Evolutionary conservation across 805 yeast genomes (phyloP).

Genomic region (Tetrapisispora phaffii): DNA sequence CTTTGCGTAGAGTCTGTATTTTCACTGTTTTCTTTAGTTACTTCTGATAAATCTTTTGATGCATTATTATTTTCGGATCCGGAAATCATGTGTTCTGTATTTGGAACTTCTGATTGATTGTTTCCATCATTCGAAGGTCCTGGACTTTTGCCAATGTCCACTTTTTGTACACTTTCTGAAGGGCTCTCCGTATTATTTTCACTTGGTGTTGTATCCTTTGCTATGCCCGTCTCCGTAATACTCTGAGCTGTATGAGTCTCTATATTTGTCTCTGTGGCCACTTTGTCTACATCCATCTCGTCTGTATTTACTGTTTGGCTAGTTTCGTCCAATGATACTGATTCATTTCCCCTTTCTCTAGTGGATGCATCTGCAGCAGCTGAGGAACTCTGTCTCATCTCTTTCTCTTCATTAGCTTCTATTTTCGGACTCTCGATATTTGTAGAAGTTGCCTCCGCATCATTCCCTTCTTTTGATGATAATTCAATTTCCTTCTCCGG

Average conservation of each 20-base stretch:
- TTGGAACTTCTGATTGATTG: neutral
- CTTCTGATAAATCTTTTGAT: neutral
- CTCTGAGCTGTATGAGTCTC: too few relatives aligned
- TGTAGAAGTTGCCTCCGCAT: neutral
- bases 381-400: too few relatives aligned
- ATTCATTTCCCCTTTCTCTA: neutral
- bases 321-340: too few relatives aligned
- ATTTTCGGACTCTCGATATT: too few relatives aligned
- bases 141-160: neutral
- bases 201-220: too few relatives aligned
- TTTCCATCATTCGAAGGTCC: neutral
- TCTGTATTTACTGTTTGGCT: neutral
- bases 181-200: neutral
- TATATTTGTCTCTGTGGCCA: neutral
- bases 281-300: neutral
- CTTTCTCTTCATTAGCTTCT: neutral
- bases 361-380: too few relatives aligned
- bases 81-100: neutral
- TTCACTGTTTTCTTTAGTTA: neutral
- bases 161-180: neutral
- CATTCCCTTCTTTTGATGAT: neutral
- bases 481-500: neutral
- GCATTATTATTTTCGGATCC: neutral
- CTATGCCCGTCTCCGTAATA: too few relatives aligned
- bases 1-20: neutral